Evolutionary conservation across 1,139 yeast species (phyloP).

Genomic region (Pichia sp.): DNA sequence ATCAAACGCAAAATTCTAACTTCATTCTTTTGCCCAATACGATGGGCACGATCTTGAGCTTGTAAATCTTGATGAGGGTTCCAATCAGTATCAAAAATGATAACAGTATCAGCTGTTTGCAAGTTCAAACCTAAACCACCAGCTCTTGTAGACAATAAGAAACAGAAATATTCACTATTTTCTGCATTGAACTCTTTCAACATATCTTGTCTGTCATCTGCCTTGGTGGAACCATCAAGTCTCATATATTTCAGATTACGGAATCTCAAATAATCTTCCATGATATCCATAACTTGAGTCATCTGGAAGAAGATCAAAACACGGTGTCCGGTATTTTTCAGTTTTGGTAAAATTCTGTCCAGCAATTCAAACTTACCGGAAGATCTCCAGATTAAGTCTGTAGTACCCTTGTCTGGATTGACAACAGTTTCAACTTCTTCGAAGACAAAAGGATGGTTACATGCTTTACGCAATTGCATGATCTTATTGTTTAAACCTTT

Average conservation of each 20-base stretch:
- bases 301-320: constrained; percentile 81
- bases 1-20: constrained; percentile 76
- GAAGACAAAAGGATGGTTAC: constrained; percentile 96
- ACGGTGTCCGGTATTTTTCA: constrained; percentile 71
- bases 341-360: constrained; percentile 70
- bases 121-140: constrained; percentile 85
- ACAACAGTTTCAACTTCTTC: constrained; percentile 88
- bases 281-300: constrained; percentile 86
- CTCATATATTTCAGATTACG: constrained; percentile 66
- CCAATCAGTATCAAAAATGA: constrained; percentile 87
- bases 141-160: constrained; percentile 78
- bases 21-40: constrained; percentile 86
- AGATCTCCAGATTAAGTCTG: constrained; percentile 69
- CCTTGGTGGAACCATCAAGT: constrained; percentile 78
- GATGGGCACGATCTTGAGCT: constrained; percentile 87
- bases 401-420: constrained; percentile 69
- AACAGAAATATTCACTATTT: constrained; percentile 69
- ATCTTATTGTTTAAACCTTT: constrained; percentile 88
- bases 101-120: constrained; percentile 85
- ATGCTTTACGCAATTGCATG: constrained; percentile 93
- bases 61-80: constrained; percentile 91
- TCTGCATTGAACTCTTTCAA: constrained; percentile 71
- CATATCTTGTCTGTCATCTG: constrained; percentile 73
- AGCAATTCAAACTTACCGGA: constrained; percentile 74
- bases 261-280: constrained; percentile 75